phyloP scores from a whole-genome alignment of 2,329 filamentous ascomycete species.

The Nothophaeocryptopus gaeumannii region DNA sequence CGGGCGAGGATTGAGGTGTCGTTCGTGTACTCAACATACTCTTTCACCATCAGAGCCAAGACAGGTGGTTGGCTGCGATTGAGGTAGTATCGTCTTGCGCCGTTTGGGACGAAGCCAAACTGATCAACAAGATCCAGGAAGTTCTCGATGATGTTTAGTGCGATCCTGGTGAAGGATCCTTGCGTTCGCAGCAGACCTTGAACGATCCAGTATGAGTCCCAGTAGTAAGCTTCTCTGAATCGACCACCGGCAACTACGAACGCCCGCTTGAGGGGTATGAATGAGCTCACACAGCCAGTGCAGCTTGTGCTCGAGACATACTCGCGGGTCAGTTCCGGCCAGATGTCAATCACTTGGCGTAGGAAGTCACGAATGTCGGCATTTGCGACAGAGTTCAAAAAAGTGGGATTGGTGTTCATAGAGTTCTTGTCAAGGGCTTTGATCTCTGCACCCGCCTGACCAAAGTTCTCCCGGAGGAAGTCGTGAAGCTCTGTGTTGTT shows the following conservation, averaged over 20 bases:
- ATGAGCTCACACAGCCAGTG: constrained; percentile 61
- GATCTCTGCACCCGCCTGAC: constrained; percentile 62
- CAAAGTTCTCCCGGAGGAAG: constrained; percentile 64
- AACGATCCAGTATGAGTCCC: constrained; percentile 40
- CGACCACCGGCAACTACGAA: constrained; percentile 71
- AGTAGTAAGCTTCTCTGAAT: constrained; percentile 67
- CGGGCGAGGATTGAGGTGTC: constrained; percentile 60
- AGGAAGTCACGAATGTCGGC: constrained; percentile 60
- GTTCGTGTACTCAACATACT: constrained; percentile 63
- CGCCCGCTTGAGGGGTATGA: constrained; percentile 63
- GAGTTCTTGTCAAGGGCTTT: constrained; percentile 51
- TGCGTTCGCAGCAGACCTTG: constrained; percentile 64
- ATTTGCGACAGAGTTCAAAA: constrained; percentile 58
- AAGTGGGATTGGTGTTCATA: constrained; percentile 56
- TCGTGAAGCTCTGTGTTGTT: constrained; percentile 62
- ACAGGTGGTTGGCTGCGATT: constrained; percentile 67
- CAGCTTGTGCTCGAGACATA: constrained; percentile 57
- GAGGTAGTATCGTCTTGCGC: constrained; percentile 64
- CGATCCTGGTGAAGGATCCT: constrained; percentile 61
- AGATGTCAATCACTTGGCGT: constrained; percentile 64
- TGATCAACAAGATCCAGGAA: constrained; percentile 65
- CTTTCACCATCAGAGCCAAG: constrained; percentile 63
- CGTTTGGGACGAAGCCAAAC: constrained; percentile 66
- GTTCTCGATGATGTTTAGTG: constrained; percentile 67
- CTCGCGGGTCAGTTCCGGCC: constrained; percentile 63